Base-by-base conservation (phyloP, 2,329 filamentous ascomycete genomes). In the Fusarium siculi region DNA sequence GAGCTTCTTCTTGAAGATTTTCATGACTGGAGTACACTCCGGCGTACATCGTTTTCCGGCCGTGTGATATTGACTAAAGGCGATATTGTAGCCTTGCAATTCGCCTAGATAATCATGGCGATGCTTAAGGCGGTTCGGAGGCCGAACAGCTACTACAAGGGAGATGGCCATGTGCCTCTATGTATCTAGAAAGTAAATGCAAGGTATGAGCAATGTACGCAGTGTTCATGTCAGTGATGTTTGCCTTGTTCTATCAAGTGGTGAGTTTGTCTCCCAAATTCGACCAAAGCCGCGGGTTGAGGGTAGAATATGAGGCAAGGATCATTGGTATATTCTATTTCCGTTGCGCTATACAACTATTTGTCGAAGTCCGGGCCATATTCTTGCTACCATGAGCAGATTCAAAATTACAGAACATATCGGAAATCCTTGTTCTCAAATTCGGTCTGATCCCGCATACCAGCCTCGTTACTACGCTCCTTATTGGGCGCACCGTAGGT, bases 401-500 rank as follows among this genome's bases (percentile, higher is more conserved):
- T 21, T 4, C 16, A 2, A 30, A 9, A 30, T 16, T 61, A 66
- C 10, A 67, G 44, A 18, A 67, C 60, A 16, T 67, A 65, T 47
- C 60, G 49, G 42, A 67, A 67, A 23, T 67, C 60, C 46, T 67
- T 67, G n/a, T 67, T 65, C 52, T 59, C 39, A 11, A 67, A 65
- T n/a, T 67, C 60, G 6, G 64, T 67, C 53, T 67, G 67, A 42
- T 70, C 64, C 19, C 53, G 30, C 63, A 68, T 68, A 50, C 57
- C 67, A 12, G 64, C 53, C 25, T 70, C 67, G 25, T 68, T 59
- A 40, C 67, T 68, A n/a, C 47, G 42, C 54, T 68, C 53, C 34
- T 70, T 68, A 16, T 70, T 59, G 3, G 64, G 36, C 16, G 34
- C 32, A 6, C 63, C 63, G n/a, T 68, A 63, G 6, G 37, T 52